phyloP scores from a whole-genome alignment of 2,329 filamentous ascomycete genomes.

The Diplocarpon mali region DNA sequence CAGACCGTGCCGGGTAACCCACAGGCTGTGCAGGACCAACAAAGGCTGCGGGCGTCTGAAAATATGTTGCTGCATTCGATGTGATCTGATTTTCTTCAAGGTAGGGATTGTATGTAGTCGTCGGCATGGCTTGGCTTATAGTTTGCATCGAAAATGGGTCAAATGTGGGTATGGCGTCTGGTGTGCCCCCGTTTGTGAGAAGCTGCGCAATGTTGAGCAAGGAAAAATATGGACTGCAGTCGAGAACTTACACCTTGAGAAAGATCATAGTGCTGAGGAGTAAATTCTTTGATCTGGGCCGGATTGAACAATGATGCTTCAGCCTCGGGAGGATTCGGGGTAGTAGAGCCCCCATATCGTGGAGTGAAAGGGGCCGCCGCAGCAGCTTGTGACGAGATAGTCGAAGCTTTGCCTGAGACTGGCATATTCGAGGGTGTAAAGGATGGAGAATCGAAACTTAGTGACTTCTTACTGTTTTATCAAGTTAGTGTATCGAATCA shows the following conservation, averaged over 20 bases:
- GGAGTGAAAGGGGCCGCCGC: slow-evolving; percentile 80
- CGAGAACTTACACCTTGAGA: slow-evolving; percentile 34
- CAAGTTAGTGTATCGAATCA: neutral
- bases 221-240: neutral
- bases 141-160: slow-evolving; percentile 55
- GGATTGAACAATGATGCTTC: slow-evolving; percentile 42
- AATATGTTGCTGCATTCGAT: slow-evolving; percentile 52
- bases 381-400: slow-evolving; percentile 79
- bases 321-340: slow-evolving; percentile 22
- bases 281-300: slow-evolving; percentile 47
- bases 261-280: slow-evolving; percentile 43
- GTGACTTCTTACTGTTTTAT: slow-evolving; percentile 49
- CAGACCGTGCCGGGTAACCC: slow-evolving; percentile 19
- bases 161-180: slow-evolving; percentile 40
- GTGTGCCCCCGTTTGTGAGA: slow-evolving; percentile 36
- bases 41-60: slow-evolving; percentile 44
- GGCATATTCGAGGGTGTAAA: slow-evolving; percentile 63
- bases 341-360: slow-evolving; percentile 33
- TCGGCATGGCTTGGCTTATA: slow-evolving; percentile 39
- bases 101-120: slow-evolving; percentile 62
- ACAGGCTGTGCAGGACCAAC: slow-evolving; percentile 47
- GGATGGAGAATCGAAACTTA: slow-evolving; percentile 93
- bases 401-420: slow-evolving; percentile 51
- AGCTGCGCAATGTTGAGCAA: slow-evolving; percentile 23
- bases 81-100: slow-evolving; percentile 54